These are phyloP conservation scores for Neoboletus brunneissimus DNA, from an alignment of 768 basidiomycete species.

Conservation along the genomic window DNA sequence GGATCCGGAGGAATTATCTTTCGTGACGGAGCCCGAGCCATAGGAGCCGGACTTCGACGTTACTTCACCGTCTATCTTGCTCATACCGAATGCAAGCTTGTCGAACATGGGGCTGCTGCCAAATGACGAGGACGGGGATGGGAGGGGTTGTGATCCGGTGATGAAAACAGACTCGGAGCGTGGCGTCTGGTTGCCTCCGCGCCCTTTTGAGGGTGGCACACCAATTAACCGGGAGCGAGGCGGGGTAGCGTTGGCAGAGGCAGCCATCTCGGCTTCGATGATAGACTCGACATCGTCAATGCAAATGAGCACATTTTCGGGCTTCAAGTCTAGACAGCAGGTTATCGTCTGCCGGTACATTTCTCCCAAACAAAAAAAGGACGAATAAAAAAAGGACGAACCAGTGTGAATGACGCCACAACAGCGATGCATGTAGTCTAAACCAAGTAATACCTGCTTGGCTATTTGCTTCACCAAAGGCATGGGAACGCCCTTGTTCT, in stretches of 20 bases:
- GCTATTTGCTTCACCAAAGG: conserved; percentile 92
- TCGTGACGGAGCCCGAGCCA: conserved; percentile 23
- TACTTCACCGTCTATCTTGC: conserved; percentile 65
- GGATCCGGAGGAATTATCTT: conserved; percentile 24
- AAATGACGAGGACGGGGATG: conserved; percentile 76
- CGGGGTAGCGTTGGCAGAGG: conserved; percentile 32
- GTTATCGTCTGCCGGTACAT: conserved; percentile 4
- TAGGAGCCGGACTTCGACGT: conserved; percentile 35
- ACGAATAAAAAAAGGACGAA: conserved; percentile 28
- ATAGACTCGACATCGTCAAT: conserved; percentile 97
- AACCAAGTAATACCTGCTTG: conserved; percentile 90
- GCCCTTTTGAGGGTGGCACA: conserved; percentile 88
- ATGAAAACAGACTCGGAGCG: conserved; percentile 79
- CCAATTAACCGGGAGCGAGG: conserved; percentile 72
- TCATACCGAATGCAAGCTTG: conserved; percentile 91
- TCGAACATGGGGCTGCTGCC: conserved; percentile 73
- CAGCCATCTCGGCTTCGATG: conserved; percentile 77
- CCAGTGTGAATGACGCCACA: conserved; percentile 97
- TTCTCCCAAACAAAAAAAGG: neutral
- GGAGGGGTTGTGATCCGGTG: conserved; percentile 91
- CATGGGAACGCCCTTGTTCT: conserved; percentile 97
- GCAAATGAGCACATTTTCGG: conserved; percentile 95
- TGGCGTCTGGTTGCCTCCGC: conserved; percentile 96
- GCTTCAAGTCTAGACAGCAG: conserved; percentile 73
- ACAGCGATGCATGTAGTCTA: conserved; percentile 97